Conservation (phyloP, 768 basidiomycete genomes). For the Leccinum subgranulosum region DNA sequence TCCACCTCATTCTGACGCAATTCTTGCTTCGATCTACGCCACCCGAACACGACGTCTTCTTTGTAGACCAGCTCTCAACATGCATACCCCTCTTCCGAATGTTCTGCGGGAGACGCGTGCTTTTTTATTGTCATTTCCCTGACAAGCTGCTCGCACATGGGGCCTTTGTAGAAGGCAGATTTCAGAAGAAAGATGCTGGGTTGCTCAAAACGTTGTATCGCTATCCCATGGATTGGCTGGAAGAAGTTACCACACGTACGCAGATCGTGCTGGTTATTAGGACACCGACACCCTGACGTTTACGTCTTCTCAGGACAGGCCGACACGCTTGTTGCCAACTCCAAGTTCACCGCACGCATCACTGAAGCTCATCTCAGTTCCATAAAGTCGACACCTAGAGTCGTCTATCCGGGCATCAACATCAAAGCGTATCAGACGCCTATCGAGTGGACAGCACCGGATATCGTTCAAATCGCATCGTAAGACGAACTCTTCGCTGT, state of each 20-base stretch:
- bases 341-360: slow-evolving; percentile 81
- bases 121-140: slow-evolving; percentile 98
- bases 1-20: slow-evolving; percentile 61
- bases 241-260: slow-evolving; percentile 84
- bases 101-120: slow-evolving; percentile 69
- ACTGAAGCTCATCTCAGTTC: slow-evolving; percentile 74
- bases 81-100: slow-evolving; percentile 79
- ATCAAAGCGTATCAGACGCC: slow-evolving; percentile 60
- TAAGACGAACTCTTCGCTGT: slow-evolving; percentile 31
- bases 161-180: slow-evolving; percentile 52
- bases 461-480: slow-evolving; percentile 56
- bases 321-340: slow-evolving; percentile 90
- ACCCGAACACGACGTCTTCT: slow-evolving; percentile 71
- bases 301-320: slow-evolving; percentile 60
- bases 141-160: slow-evolving; percentile 87
- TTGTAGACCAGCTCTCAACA: slow-evolving; percentile 94
- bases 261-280: slow-evolving; percentile 22
- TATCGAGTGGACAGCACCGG: slow-evolving; percentile 42
- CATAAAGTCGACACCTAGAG: slow-evolving; percentile 56
- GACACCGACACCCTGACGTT: not conserved
- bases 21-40: slow-evolving; percentile 54
- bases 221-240: slow-evolving; percentile 84
- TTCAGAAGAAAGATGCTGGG: slow-evolving; percentile 38
- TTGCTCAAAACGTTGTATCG: slow-evolving; percentile 77
- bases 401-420: slow-evolving; percentile 98